Percentiles rank a stretch among this genome's conserved stretches.
Evolutionary conservation across 1,284 basidiomycete species (phyloP).

Genomic region (Papiliotrema nemorosa): DNA sequence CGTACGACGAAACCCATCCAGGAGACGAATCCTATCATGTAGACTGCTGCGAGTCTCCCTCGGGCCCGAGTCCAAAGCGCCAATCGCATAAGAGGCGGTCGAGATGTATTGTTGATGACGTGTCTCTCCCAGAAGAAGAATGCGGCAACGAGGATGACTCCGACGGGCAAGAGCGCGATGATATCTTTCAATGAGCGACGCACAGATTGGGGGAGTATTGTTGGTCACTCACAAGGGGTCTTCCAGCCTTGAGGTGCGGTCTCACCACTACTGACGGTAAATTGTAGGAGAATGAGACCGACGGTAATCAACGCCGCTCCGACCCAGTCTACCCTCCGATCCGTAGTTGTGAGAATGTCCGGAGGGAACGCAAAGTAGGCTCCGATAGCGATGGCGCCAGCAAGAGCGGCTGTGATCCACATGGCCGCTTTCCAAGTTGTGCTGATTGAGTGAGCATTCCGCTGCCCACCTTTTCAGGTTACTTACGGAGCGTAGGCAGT

Average conservation of each 20-base stretch:
- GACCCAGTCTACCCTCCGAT: slow-evolving; percentile 73
- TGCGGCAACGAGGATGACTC: slow-evolving; percentile 57
- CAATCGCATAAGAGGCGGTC: slow-evolving; percentile 66
- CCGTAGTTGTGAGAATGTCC: slow-evolving; percentile 48
- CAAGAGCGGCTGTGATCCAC: slow-evolving; percentile 58
- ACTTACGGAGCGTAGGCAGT: slow-evolving; percentile 58
- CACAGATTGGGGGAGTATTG: no score
- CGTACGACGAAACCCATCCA: slow-evolving; percentile 60
- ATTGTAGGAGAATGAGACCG: slow-evolving; percentile 73
- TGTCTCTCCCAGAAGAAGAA: slow-evolving; percentile 70
- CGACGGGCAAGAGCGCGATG: slow-evolving; percentile 59
- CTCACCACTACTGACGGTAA: slow-evolving; percentile 71
- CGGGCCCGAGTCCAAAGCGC: slow-evolving; percentile 65
- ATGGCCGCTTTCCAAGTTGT: slow-evolving; percentile 62
- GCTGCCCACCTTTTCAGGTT: background rate
- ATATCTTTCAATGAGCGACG: no score
- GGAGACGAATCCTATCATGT: slow-evolving; percentile 64
- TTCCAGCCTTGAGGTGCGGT: slow-evolving; percentile 68
- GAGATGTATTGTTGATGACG: slow-evolving; percentile 51
- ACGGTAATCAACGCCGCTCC: slow-evolving; percentile 70
- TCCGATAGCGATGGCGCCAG: slow-evolving; percentile 54
- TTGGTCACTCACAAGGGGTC: slow-evolving; percentile 60
- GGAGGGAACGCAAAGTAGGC: slow-evolving; percentile 59
- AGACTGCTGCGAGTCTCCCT: slow-evolving; percentile 64
- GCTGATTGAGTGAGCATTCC: slow-evolving; percentile 10